Base-by-base conservation (phyloP, 176 grass and related monocot species). In the Oryza rufipogon region DNA sequence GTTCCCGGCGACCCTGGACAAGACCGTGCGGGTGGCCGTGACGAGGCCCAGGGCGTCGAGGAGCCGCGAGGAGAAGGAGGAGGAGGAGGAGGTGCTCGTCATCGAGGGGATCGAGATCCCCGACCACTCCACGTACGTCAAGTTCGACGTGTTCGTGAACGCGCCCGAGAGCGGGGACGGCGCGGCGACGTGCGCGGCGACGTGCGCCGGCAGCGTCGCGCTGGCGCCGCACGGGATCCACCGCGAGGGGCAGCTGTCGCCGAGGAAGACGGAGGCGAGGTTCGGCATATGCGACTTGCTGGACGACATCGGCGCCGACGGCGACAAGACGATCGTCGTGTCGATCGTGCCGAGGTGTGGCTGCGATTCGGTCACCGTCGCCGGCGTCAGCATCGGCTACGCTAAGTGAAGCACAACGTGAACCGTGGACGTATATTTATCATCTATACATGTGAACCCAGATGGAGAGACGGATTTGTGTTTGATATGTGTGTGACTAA, bases 121-220 rank as follows among this genome's bases (percentile, higher is more conserved):
- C 38, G 64, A 88, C 61, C 73, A 71, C 38, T 71, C 11, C 78
- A 60, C 39, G 73, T 91, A 48, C 81, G 41, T 96, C 81, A 91
- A 96, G 91, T 93, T 96, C 85, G 94, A 96, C 68, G 94, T 91
- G 49, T 82, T 71, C 28, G 68, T 96, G 25, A 96, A 93, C 74
- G 45, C 33, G 14, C 13, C 64, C 1, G 75, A 87, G 2, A 12
- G 54, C 34, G 84, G 77, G 7, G 86, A 28, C 9, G 71, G 67
- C 16, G 38, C 19, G 30, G 74, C 89, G 2, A 15, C 47, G 47
- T 3, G 3, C 12, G 47, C 72, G 1, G 85, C 71, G 28, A 87
- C 86, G 83, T 89, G 90, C 70, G 94, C 91, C 11, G 94, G 91
- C 12, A 94, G 91, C 85, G 56, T 93, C 51, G 79, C 79, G 41